Conservation (phyloP, 768 basidiomycete species). For the Lactarius vividus region DNA sequence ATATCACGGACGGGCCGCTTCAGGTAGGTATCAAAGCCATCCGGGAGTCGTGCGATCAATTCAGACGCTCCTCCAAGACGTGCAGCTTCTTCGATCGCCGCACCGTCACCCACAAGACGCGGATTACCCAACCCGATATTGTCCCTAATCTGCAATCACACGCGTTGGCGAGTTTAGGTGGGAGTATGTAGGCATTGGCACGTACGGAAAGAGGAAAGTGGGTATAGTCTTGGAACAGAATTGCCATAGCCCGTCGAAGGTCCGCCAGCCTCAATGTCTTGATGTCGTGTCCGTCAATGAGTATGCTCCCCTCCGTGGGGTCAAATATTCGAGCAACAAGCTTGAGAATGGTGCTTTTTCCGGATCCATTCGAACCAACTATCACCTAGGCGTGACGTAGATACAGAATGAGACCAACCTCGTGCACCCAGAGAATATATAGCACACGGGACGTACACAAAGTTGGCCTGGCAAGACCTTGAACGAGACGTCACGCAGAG, state of each 20-base stretch:
- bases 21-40: conserved; percentile 69
- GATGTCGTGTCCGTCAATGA: conserved; percentile 63
- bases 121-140: conserved; percentile 78
- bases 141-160: conserved; percentile 56
- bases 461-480: conserved; percentile 68
- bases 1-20: conserved; percentile 66
- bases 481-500: conserved; percentile 64
- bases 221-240: conserved; percentile 83
- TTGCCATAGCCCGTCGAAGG: conserved; percentile 62
- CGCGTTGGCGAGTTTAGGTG: background rate
- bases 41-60: conserved; percentile 61
- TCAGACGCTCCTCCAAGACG: conserved; percentile 64
- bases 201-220: conserved; percentile 74
- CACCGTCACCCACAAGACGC: conserved; percentile 47
- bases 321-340: conserved; percentile 71
- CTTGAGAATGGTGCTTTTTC: conserved; percentile 77
- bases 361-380: conserved; percentile 76
- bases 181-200: background rate
- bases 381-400: conserved; percentile 49
- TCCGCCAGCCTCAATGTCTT: conserved; percentile 57
- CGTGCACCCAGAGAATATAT: background rate
- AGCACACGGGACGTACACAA: conserved; percentile 49
- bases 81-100: conserved; percentile 62
- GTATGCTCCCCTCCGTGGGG: conserved; percentile 61
- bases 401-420: background rate